Percentiles rank a stretch among this genome's conserved stretches.
These are phyloP conservation scores for Castanea crenata DNA, from an alignment of 306 rosid genomes.

Conservation along the genomic window DNA sequence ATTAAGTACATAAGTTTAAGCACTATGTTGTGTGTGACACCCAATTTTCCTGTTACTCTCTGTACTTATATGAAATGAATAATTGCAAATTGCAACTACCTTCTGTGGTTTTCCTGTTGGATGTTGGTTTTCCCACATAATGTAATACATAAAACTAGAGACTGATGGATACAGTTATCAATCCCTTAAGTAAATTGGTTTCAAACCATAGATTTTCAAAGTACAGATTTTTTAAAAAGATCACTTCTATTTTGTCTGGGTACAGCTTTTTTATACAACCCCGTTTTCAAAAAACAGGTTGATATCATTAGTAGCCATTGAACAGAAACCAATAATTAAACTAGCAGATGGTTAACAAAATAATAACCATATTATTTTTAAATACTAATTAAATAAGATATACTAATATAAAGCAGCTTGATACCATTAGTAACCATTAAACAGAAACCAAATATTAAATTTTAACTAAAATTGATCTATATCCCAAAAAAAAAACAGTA, in stretches of 20 bases:
- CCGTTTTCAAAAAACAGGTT: background rate
- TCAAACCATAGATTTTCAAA: too few species aligned
- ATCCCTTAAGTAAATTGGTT: too few species aligned
- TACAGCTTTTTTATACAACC: too few species aligned
- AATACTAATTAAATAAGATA: background rate
- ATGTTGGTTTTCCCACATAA: too few species aligned
- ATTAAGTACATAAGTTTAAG: slow-evolving; percentile 6
- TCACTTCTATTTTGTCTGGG: too few species aligned
- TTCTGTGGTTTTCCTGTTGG: too few species aligned
- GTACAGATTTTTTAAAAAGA: too few species aligned
- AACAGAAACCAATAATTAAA: background rate
- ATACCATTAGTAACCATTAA: too few species aligned
- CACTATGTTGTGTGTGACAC: background rate
- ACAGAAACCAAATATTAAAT: too few species aligned
- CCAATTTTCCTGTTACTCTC: background rate
- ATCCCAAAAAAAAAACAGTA: background rate
- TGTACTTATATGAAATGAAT: background rate
- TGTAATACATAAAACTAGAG: background rate
- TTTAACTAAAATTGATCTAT: too few species aligned
- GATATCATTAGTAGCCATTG: background rate
- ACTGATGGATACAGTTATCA: background rate
- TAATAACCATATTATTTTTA: background rate
- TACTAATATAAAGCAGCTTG: background rate
- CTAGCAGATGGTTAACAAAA: background rate
- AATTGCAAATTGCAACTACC: background rate